A percentile compares a stretch with the other conserved stretches of the same genome.
Evolutionary conservation across 2,329 filamentous ascomycete species (phyloP).

Genomic region (Leptosphaerulina australis): DNA sequence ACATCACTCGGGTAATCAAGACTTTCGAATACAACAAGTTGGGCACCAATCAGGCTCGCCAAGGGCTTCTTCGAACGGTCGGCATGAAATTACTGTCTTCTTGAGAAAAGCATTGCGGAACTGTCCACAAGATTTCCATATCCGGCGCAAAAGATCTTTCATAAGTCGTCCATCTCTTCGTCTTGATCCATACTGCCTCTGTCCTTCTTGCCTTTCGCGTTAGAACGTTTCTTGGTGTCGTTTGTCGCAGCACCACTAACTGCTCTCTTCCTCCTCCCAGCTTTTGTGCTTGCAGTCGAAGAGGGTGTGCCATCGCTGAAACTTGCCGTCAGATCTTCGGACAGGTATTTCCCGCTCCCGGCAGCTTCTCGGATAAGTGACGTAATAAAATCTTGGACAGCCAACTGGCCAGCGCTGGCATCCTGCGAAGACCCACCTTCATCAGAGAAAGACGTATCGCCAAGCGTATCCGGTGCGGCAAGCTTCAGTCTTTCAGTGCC

Average conservation of each 20-base stretch:
- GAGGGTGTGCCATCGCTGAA: conserved; percentile 32
- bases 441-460: conserved; percentile 34
- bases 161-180: conserved; percentile 17
- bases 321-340: conserved; percentile 22
- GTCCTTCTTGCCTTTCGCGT: conserved; percentile 31
- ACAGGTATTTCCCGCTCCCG: conserved; percentile 40
- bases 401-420: conserved; percentile 39
- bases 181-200: conserved; percentile 12
- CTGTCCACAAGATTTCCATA: no score
- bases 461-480: conserved; percentile 34
- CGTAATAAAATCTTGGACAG: conserved; percentile 40
- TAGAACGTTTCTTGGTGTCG: conserved; percentile 34
- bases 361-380: conserved; percentile 42
- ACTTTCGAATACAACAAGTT: no score
- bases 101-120: background rate
- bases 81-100: background rate
- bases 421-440: conserved; percentile 31
- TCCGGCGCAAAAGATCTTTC: no score
- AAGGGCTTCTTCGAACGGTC: no score
- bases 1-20: no score
- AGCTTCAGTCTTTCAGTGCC: conserved; percentile 50
- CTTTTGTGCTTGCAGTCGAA: conserved; percentile 27
- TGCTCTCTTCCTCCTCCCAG: conserved; percentile 34
- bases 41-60: no score
- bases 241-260: conserved; percentile 31